These are phyloP conservation scores for Debaryomyces nepalensis DNA, from an alignment of 1,139 yeast species.

Conservation along the genomic window DNA sequence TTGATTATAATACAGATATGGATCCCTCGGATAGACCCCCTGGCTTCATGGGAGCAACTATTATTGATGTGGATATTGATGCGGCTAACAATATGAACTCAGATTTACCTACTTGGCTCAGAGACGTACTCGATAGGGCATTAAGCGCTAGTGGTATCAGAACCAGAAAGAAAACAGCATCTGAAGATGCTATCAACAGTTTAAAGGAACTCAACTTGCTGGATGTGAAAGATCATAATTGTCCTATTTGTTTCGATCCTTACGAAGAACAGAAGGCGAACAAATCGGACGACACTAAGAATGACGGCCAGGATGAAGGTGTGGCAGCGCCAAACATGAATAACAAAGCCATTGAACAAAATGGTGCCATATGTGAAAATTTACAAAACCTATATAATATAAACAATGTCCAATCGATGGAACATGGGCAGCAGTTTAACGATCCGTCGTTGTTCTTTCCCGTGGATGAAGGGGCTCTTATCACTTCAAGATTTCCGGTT, in stretches of 20 bases:
- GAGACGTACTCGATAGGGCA: conserved; percentile 45
- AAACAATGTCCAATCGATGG: conserved; percentile 12
- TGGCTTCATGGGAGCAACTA: conserved; percentile 28
- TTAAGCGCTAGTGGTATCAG: conserved; percentile 35
- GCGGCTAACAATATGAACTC: conserved; percentile 46
- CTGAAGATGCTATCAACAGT: conserved; percentile 46
- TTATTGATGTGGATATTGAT: conserved; percentile 54
- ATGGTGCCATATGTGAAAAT: conserved; percentile 7
- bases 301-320: conserved; percentile 1
- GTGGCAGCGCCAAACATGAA: background rate
- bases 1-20: conserved; percentile 17
- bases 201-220: conserved; percentile 32
- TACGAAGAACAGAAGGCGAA: conserved; percentile 24
- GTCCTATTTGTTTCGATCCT: conserved; percentile 51
- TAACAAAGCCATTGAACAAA: conserved; percentile 12
- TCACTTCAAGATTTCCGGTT: conserved; percentile 41
- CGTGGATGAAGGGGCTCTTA: conserved; percentile 35
- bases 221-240: conserved; percentile 30
- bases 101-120: conserved; percentile 48
- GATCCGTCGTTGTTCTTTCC: conserved; percentile 50
- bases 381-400: conserved; percentile 10
- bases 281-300: conserved; percentile 5
- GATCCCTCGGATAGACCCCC: conserved; percentile 22
- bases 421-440: conserved; percentile 23
- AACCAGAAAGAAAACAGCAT: conserved; percentile 36